phyloP scores from a whole-genome alignment of 108 stramenopile genomes.

The Cyclotella atomus region DNA sequence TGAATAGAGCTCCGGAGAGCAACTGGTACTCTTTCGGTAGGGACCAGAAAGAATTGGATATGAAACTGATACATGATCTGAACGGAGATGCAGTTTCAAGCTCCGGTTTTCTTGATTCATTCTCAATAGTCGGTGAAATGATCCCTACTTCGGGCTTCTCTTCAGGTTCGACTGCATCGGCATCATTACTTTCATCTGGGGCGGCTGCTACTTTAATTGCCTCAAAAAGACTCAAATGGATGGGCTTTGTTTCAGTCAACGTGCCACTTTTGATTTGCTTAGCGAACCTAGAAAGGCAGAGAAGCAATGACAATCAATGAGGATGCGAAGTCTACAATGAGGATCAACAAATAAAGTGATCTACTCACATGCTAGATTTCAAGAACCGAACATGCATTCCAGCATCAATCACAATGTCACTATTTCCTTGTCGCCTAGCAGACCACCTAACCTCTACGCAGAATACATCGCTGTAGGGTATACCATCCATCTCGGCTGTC shows the following conservation, averaged over 20 bases:
- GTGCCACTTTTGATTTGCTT: conserved; percentile 77
- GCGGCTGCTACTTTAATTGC: conserved; percentile 49
- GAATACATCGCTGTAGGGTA: conserved; percentile 85
- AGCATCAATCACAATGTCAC: conserved; percentile 70
- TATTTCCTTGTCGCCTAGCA: conserved; percentile 56
- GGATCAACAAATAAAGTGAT: too few species aligned
- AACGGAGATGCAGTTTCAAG: neutral
- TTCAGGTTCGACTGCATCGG: conserved; percentile 15
- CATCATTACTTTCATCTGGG: conserved; percentile 5
- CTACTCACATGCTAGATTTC: conserved; percentile 62
- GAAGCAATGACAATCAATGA: neutral
- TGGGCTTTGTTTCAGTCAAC: conserved; percentile 64
- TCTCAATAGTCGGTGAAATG: neutral
- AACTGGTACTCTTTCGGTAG: neutral
- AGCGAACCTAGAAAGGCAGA: conserved; percentile 51
- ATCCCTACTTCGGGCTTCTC: neutral
- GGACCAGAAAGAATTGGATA: neutral
- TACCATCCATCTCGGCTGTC: conserved; percentile 79
- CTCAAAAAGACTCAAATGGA: conserved; percentile 73
- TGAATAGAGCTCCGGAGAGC: conserved; percentile 1
- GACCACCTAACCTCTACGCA: conserved; percentile 85
- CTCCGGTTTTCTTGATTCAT: neutral
- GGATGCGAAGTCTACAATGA: neutral
- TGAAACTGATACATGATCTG: neutral
- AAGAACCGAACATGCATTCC: conserved; percentile 79